These are phyloP conservation scores for Globisporangium yorkense DNA, from an alignment of 352 stramenopile genomes.

Conservation along the genomic window DNA sequence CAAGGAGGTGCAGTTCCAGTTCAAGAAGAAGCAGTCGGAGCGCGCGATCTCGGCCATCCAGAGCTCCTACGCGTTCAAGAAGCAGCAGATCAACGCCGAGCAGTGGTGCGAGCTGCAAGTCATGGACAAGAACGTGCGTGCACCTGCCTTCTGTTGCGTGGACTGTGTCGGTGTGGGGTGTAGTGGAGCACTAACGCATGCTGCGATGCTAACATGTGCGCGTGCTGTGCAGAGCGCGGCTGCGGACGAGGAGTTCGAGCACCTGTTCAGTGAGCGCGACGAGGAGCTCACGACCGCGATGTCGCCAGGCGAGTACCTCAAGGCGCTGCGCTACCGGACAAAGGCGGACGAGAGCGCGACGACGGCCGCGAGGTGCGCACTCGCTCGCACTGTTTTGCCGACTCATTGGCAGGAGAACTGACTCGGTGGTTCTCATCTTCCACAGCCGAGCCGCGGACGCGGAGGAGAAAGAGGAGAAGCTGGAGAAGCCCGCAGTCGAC, in stretches of 20 bases:
- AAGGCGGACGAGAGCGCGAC: constrained; percentile 21
- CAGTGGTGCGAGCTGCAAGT: constrained; percentile 73
- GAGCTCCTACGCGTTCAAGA: constrained; percentile 82
- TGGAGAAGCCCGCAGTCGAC: constrained; percentile 22
- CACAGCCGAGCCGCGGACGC: constrained; percentile 20
- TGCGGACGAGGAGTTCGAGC: constrained; percentile 73
- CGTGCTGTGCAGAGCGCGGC: constrained; percentile 10
- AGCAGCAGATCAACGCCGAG: constrained; percentile 76
- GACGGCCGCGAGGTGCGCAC: constrained; percentile 12
- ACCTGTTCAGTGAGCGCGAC: constrained; percentile 79
- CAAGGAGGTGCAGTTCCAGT: constrained; percentile 85
- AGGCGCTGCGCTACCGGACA: constrained; percentile 64
- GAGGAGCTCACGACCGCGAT: constrained; percentile 65
- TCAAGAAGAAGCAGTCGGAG: constrained; percentile 85
- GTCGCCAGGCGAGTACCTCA: constrained; percentile 64
- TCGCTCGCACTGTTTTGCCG: too few species aligned
- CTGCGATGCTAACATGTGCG: background rate
- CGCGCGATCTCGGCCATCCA: constrained; percentile 71
- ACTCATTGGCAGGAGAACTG: background rate
- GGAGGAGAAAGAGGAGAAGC: constrained; percentile 42
- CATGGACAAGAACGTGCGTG: constrained; percentile 58
- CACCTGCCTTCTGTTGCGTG: background rate
- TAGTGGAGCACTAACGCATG: background rate
- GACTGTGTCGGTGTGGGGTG: too few species aligned
- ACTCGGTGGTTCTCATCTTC: background rate